Evolutionary conservation across 2,329 filamentous ascomycete genomes (phyloP).

Genomic region (Fusarium sambucinum): DNA sequence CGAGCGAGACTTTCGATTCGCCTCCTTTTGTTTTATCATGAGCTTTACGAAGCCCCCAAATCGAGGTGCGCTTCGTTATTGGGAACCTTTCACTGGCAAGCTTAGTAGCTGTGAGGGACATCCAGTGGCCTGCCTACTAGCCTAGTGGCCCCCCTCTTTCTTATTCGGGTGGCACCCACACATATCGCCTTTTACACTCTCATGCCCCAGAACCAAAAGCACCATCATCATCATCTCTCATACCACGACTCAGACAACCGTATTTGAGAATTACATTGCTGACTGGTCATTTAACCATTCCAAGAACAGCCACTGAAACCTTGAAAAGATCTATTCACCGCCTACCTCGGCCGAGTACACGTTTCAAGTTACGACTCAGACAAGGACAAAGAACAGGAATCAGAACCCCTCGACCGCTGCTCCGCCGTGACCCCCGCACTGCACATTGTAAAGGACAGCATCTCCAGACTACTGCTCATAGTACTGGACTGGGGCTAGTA

Average conservation of each 20-base stretch:
- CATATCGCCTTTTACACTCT: constrained; percentile 31
- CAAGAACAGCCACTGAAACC: constrained; percentile 47
- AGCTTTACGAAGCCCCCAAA: constrained; percentile 12
- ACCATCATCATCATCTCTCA: constrained; percentile 37
- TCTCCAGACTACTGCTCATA: constrained; percentile 40
- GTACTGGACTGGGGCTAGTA: constrained; percentile 39
- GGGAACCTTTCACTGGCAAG: not conserved
- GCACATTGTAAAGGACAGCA: constrained; percentile 21
- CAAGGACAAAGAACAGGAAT: constrained; percentile 22
- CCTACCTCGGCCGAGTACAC: constrained; percentile 34
- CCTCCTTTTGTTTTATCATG: constrained; percentile 7
- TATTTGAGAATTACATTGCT: constrained; percentile 41
- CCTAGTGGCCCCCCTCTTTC: constrained; percentile 11
- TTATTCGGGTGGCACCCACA: constrained; percentile 31
- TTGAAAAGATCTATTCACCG: constrained; percentile 43
- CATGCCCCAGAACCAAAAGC: constrained; percentile 28
- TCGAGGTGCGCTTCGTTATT: constrained; percentile 8
- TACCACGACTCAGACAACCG: constrained; percentile 38
- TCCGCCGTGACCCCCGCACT: constrained; percentile 32
- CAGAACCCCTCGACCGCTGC: constrained; percentile 28
- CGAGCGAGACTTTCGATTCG: not conserved
- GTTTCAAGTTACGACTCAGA: constrained; percentile 23
- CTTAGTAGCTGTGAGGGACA: constrained; percentile 23
- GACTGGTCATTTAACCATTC: constrained; percentile 48
- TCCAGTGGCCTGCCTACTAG: constrained; percentile 8